Base-by-base conservation (phyloP, 2,329 filamentous ascomycete species). In the Fusarium metavorans region DNA sequence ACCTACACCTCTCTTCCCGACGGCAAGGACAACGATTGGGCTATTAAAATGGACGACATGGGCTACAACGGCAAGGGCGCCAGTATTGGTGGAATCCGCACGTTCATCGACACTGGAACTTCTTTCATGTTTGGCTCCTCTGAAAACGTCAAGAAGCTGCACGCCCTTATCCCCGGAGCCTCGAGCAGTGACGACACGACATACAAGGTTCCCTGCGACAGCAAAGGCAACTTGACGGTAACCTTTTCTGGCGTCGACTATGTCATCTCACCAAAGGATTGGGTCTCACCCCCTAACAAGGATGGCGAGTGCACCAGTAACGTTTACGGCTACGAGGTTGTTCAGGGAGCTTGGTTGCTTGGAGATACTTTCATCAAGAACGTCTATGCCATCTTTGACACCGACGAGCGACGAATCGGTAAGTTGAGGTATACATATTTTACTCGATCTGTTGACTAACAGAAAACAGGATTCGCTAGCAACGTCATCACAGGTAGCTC, bases 281-380 rank as follows among this genome's bases (percentile, higher is more conserved):
- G 95, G 87, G 83, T 96, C 65, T 86, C 86, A 8, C 81, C 82
- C 39, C 83, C 85, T 27, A 79, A 85, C 64, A 77, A 77, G 59
- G 79, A 83, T n/a, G 87, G 86, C 32, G 81, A 81, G 32, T 93
- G 91, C 79, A 88, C 90, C 20, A 95, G 93, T 81, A 95, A 94
- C 77, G 89, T 97, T 39, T 92, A 95, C 63, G 93, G 93, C 2
- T 87, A 91, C 30, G 89, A 92, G 79, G 90, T 94, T 16, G 91
- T 94, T 56, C 83, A 87, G 1, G 87, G 85, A 76, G 77, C 91
- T 32, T 97, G 95, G 94, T 86, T 98, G n/a, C 83, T 97, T 1
- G 95, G 95, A 2, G 95, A 95, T 75, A 90, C 93, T 1, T 97
- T 97, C 77, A 84, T 98, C 71, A 97, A 97, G 85, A 97, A 97